Evolutionary conservation across 2,329 filamentous ascomycete species (phyloP).

Genomic region (Dichotomopilus funicola): DNA sequence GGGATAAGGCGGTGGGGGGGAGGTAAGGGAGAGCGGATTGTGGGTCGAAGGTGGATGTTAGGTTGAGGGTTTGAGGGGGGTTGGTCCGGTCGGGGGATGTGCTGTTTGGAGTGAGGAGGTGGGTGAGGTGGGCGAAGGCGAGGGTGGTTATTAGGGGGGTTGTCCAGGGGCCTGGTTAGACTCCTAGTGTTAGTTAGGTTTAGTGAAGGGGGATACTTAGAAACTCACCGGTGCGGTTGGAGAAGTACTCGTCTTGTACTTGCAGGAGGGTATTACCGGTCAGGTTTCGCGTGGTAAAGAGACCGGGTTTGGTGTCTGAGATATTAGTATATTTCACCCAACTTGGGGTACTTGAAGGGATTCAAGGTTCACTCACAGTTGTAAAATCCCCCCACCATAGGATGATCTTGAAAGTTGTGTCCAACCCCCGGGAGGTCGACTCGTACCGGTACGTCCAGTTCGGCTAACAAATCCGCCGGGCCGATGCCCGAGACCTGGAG

Average conservation of each 20-base stretch:
- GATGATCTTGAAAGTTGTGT: slow-evolving; percentile 36
- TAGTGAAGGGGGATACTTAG: not conserved
- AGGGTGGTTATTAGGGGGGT: slow-evolving; percentile 24
- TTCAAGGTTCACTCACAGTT: too few species aligned
- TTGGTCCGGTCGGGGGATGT: slow-evolving; percentile 16
- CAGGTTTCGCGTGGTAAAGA: slow-evolving; percentile 18
- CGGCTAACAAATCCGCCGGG: slow-evolving; percentile 28
- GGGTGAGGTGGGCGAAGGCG: slow-evolving; percentile 22
- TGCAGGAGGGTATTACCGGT: slow-evolving; percentile 11
- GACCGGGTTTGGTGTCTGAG: slow-evolving; percentile 18
- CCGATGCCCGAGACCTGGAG: slow-evolving; percentile 42
- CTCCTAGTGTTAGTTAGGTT: not conserved
- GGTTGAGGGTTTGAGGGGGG: not conserved
- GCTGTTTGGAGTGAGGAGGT: slow-evolving; percentile 15
- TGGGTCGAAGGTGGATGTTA: slow-evolving; percentile 5
- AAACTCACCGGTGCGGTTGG: slow-evolving; percentile 21
- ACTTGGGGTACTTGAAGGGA: too few species aligned
- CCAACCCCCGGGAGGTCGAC: slow-evolving; percentile 41
- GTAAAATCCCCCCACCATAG: slow-evolving; percentile 6
- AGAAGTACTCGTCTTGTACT: slow-evolving; percentile 19
- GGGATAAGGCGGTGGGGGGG: not conserved
- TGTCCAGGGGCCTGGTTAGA: slow-evolving; percentile 18
- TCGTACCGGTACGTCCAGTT: slow-evolving; percentile 32
- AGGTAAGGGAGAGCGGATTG: slow-evolving; percentile 10
- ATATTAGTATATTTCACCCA: too few species aligned